phyloP scores from a whole-genome alignment of 257 asterid genomes.

The Rauvolfia tetraphylla region DNA sequence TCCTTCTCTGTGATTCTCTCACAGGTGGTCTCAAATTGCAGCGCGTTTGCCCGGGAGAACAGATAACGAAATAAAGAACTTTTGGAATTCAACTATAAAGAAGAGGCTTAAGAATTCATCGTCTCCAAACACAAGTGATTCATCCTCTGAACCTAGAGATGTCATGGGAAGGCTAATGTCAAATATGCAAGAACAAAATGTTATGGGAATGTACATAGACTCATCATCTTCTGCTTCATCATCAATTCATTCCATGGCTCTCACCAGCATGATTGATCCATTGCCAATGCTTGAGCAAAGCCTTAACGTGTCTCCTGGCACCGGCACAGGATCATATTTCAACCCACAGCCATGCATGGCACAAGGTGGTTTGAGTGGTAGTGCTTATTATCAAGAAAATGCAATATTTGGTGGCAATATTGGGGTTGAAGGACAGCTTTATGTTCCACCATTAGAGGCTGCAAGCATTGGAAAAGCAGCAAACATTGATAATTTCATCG shows the following conservation, averaged over 20 bases:
- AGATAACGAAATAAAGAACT: slow-evolving; percentile 58
- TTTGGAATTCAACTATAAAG: slow-evolving; percentile 60
- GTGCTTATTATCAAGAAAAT: slow-evolving; percentile 14
- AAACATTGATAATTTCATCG: slow-evolving; percentile 17
- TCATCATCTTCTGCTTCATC: slow-evolving; percentile 37
- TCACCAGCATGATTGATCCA: slow-evolving; percentile 30
- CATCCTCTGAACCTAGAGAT: slow-evolving; percentile 39
- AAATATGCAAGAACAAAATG: slow-evolving; percentile 32
- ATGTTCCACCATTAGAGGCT: slow-evolving; percentile 33
- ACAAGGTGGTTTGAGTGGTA: slow-evolving; percentile 12
- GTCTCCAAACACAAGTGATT: slow-evolving; percentile 46
- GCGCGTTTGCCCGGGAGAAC: slow-evolving; percentile 62
- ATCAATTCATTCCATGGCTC: slow-evolving; percentile 27
- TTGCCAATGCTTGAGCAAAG: slow-evolving; percentile 27
- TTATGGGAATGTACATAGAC: slow-evolving; percentile 38
- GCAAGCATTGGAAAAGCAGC: slow-evolving; percentile 15
- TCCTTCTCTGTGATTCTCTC: not conserved
- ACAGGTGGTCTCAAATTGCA: slow-evolving; percentile 70
- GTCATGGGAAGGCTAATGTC: slow-evolving; percentile 30
- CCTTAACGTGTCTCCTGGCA: slow-evolving; percentile 12
- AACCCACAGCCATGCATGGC: slow-evolving; percentile 31
- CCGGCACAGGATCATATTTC: slow-evolving; percentile 29
- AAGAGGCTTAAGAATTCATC: slow-evolving; percentile 52
- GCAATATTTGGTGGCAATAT: slow-evolving; percentile 33
- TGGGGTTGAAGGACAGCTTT: slow-evolving; percentile 27